These are phyloP conservation scores for Ceratocystiopsis minuta DNA, from an alignment of 2,329 filamentous ascomycete genomes.

Conservation along the genomic window DNA sequence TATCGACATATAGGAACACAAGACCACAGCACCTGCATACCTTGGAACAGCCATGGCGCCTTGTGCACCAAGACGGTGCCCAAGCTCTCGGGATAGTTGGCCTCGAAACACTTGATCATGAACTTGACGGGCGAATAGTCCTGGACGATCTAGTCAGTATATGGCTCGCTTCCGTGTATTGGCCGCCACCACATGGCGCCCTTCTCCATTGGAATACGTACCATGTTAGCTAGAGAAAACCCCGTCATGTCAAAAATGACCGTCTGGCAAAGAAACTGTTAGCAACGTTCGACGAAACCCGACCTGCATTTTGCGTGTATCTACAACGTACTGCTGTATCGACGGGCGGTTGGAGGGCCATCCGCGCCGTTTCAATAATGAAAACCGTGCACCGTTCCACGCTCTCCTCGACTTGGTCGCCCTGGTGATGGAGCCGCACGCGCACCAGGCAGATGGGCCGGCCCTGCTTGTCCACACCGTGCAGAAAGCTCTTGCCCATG, in stretches of 20 bases:
- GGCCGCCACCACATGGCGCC: no score
- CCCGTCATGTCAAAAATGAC: slow-evolving; percentile 92
- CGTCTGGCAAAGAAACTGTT: slow-evolving; percentile 28
- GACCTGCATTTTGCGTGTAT: no score
- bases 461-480: slow-evolving; percentile 69
- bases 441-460: slow-evolving; percentile 76
- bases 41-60: slow-evolving; percentile 91
- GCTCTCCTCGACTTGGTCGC: slow-evolving; percentile 65
- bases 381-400: slow-evolving; percentile 85
- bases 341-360: slow-evolving; percentile 60
- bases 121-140: slow-evolving; percentile 96
- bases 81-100: slow-evolving; percentile 89
- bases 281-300: no score
- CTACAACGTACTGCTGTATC: slow-evolving; percentile 64
- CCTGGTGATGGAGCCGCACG: slow-evolving; percentile 62
- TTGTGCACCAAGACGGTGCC: slow-evolving; percentile 88
- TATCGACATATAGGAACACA: neutral
- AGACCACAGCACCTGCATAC: slow-evolving; percentile 24
- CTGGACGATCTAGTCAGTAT: slow-evolving; percentile 17
- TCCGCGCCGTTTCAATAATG: slow-evolving; percentile 81
- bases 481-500: slow-evolving; percentile 83
- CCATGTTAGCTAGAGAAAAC: slow-evolving; percentile 91
- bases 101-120: slow-evolving; percentile 99
- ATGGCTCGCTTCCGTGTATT: no score
- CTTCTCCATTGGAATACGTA: slow-evolving; percentile 17